Percentiles rank a stretch among this genome's conserved stretches.
Conservation (phyloP, 495 filamentous ascomycete species). For the Emericellopsis terricola region DNA sequence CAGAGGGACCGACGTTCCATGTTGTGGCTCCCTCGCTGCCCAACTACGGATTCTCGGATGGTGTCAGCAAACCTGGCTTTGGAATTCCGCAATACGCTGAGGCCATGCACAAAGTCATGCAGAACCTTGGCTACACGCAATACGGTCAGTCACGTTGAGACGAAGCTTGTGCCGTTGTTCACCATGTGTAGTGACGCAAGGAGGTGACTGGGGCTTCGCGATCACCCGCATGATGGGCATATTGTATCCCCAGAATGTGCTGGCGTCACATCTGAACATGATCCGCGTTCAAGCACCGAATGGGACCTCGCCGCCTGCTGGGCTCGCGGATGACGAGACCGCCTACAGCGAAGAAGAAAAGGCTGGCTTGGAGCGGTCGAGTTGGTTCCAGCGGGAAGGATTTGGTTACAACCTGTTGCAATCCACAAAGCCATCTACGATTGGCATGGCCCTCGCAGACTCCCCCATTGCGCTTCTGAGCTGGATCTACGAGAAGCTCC, state of each 20-base stretch:
- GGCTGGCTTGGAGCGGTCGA: conserved; percentile 23
- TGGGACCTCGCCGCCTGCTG: conserved; percentile 26
- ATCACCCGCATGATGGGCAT: conserved; percentile 40
- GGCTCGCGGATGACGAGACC: conserved; percentile 14
- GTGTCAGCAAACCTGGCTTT: conserved; percentile 32
- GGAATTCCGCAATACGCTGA: conserved; percentile 38
- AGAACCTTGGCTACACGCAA: conserved; percentile 37
- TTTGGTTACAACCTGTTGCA: conserved; percentile 37
- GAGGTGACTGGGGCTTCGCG: conserved; percentile 49
- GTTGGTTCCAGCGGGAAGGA: conserved; percentile 34
- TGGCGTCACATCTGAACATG: conserved; percentile 49
- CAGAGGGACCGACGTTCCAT: conserved; percentile 34
- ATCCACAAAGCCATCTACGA: conserved; percentile 43
- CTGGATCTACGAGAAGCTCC: conserved; percentile 55
- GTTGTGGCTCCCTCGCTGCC: conserved; percentile 48
- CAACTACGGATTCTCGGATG: conserved; percentile 44
- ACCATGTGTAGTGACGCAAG: conserved; percentile 33
- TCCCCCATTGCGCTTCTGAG: conserved; percentile 42
- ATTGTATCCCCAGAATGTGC: conserved; percentile 35
- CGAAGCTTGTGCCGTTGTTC: neutral
- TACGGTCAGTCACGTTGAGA: conserved; percentile 33
- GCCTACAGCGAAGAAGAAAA: conserved; percentile 16
- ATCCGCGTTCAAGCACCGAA: conserved; percentile 15
- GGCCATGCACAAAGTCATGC: conserved; percentile 42
- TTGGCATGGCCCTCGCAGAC: conserved; percentile 37